Base-by-base conservation (phyloP, 495 filamentous ascomycete genomes). In the Paragyromitra xinjiangensis region DNA sequence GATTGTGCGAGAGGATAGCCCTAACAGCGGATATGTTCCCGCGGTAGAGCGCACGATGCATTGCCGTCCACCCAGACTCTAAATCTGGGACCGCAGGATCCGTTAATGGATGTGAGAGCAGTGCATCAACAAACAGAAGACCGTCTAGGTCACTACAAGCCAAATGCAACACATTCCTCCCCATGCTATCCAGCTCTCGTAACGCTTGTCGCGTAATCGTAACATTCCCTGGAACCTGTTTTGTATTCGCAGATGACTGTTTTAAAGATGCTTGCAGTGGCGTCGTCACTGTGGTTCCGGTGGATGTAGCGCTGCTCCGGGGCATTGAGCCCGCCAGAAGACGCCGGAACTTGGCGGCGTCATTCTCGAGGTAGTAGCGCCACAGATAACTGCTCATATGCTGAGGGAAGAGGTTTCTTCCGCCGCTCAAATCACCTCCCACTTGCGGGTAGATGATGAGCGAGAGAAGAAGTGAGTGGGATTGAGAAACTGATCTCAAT, bases 341-440 rank as follows among this genome's bases (percentile, higher is more conserved):
- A 84, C 90, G 90, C 86, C 91, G 90, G 86, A 99, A 98, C 82
- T 85, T 90, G 81, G 95, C 93, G 87, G 95, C 92, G 87, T 99
- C 93, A 90, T 97, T 92, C 88, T 97, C 91, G 85, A 95, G 91
- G 83, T 94, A 99, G 84, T 88, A 93, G 86, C 93, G 92, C 95
- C 95, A 98, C 83, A 99, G 90, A 87, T 92, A 90, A 86, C 92
- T 91, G 89, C 92, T 97, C 96, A 98, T 99, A 90, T 91, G 92
- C 88, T 85, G 83, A 39, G 59, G 56, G 53, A 64, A 75, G 74
- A 40, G 39, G 59, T 48, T 55, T 76, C 80, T 78, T 72, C 75
- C 29, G 29, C 67, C 75, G 75, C 80, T 56, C 71, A 37, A 34
- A 71, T 67, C 77, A 78, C 77, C 77, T 79, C 45, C 77, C 74